Evolutionary conservation across 805 yeast genomes (phyloP), one percentile per base, ranked within the genome.

Genomic region (Kodamaea hsintzibuensis): DNA sequence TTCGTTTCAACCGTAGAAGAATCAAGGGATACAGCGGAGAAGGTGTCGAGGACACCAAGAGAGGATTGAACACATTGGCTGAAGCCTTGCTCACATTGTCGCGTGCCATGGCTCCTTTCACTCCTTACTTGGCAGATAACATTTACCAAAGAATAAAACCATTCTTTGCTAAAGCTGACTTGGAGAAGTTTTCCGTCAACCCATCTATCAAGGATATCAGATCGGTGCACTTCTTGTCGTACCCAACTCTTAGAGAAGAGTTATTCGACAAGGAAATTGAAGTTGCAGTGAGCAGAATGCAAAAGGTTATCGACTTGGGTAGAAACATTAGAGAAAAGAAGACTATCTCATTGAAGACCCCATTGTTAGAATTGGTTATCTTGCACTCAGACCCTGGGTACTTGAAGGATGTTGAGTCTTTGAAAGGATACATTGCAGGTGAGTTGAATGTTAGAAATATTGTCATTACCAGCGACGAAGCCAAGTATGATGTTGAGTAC

Each of bases 91-190:
- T 89, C 71, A 90, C 91, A 46, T 84, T 95, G 66, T 87, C 84
- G 50, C 85, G 98, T 70, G 96, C 97, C 48, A 93, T 95, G 98
- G 98, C 98, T 55, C 99, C 99, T 60, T 95, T 95, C 77, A 92
- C 98, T 51, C 99, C 99, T 60, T 96, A 87, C 81, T 80, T 96
- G 72, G 80, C 98, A 49, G 99, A 95, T 67, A 84, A 83, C 65
- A 89, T 95, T 63, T 95, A 92, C 76, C 87, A 83, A 68, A 85
- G 83, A 72, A 76, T 95, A 74, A 82, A 79, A 66, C 77, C 75
- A 47, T 83, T 74, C 62, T 87, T 86, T 73, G 71, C 81, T n/a
- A 81, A 78, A 14, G 85, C 81, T 42, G 82, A 82, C 22, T 78
- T 89, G 71, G 70, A 74, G 54, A 60, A 69, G 44, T 64, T 65